Evolutionary conservation across 495 filamentous ascomycete species (phyloP).

Genomic region (Aspergillus leporis): DNA sequence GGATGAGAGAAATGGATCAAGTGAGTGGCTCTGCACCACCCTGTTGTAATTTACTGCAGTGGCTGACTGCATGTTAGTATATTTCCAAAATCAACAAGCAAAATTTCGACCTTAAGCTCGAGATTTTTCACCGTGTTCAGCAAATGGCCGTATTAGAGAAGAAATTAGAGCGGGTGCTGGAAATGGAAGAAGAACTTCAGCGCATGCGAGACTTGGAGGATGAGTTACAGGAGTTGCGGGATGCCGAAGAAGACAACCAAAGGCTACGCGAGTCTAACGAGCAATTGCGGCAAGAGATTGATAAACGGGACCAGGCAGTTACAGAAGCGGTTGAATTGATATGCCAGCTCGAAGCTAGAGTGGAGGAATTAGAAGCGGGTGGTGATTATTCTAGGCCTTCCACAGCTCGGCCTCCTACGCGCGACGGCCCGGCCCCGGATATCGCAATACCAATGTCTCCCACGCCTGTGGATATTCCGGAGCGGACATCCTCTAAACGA

Average conservation of each 20-base stretch:
- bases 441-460: constrained; percentile 30
- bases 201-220: constrained; percentile 65
- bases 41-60: constrained; percentile 6
- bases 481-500: constrained; percentile 40
- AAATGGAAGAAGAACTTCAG: constrained; percentile 65
- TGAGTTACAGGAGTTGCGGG: constrained; percentile 60
- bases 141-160: constrained; percentile 67
- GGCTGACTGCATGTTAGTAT: constrained; percentile 32
- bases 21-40: constrained; percentile 25
- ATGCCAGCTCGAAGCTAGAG: constrained; percentile 66
- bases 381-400: constrained; percentile 28
- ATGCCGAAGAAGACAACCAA: constrained; percentile 51
- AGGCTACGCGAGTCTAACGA: constrained; percentile 59
- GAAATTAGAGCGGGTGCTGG: constrained; percentile 66
- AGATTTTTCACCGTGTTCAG: constrained; percentile 69
- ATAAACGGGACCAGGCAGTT: constrained; percentile 74
- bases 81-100: constrained; percentile 73
- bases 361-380: constrained; percentile 52
- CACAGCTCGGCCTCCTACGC: constrained; percentile 24
- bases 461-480: constrained; percentile 38
- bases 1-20: constrained; percentile 51
- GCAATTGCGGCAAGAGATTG: constrained; percentile 66
- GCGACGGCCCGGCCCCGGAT: constrained; percentile 24
- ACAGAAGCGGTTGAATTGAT: constrained; percentile 84
- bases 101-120: constrained; percentile 88